Evolutionary conservation across 129 eudicot genomes (phyloP), one percentile per base, ranked within the genome.

Genomic region (Artemisia argyi): DNA sequence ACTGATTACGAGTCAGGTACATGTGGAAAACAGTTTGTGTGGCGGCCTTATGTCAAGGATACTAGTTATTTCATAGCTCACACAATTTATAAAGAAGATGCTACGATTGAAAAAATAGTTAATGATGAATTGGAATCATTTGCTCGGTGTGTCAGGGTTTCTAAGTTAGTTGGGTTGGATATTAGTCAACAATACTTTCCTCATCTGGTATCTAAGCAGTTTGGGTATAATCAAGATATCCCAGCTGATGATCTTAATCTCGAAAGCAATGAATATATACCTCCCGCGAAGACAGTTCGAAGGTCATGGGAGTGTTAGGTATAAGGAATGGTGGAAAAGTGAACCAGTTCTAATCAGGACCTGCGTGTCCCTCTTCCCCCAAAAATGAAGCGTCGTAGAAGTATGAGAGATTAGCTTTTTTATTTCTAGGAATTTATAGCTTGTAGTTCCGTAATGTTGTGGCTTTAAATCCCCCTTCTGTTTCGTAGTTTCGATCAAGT

Each of bases 181-280:
- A 24, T 77, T 71, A 24, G 26, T 24, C 26, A 24, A 24, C 26
- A 24, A 24, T 24, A 24, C 26, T 24, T 24, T 24, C 26, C 87
- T 9, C 80, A 87, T 48, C 72, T 87, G 14, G 94, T 84, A 11
- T 80, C 83, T 2, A 84, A 68, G 89, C 87, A 87, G 53, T 87
- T 84, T 68, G 94, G 94, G 55, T 49, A 65, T 39, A 82, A 80
- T 77, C 89, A 87, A 80, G 94, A 87, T 53, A 24, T 87, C 22
- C 94, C 84, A 12, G 69, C 70, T 17, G 3, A 49, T 19, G 73
- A 76, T 3, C 24, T 47, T 17, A 71, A 28, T 3, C 14, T 52
- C 1, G 73, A 24, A 61, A 55, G 28, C 65, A 66, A 46, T 39
- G 50, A 66, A 63, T 18, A 19, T 84, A 12, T 79, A 71, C 16